A percentile compares a stretch with the other conserved stretches of the same genome.
phyloP scores from a whole-genome alignment of 192 early-diverging fungal genomes.

The Gamsiella multidivaricata region DNA sequence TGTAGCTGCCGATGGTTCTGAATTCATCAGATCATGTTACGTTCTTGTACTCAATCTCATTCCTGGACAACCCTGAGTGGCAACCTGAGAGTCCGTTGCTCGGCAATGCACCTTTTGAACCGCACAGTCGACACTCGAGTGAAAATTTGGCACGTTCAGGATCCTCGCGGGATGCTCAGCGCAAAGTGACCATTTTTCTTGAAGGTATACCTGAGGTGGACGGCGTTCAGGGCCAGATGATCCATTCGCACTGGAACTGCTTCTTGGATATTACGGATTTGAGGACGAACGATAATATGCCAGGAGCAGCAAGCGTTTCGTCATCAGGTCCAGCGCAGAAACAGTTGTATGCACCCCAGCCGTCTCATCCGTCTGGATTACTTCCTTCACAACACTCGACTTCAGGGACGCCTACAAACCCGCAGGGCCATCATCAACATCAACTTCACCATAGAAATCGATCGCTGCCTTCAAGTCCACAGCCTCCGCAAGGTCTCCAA shows the following conservation, averaged over 20 bases:
- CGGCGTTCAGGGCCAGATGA: slow-evolving; percentile 54
- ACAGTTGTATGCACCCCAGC: slow-evolving; percentile 39
- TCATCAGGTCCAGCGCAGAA: slow-evolving; percentile 14
- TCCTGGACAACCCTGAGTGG: slow-evolving; percentile 62
- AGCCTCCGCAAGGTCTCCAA: slow-evolving; percentile 34
- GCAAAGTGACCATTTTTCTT: slow-evolving; percentile 64
- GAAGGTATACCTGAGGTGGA: slow-evolving; percentile 62
- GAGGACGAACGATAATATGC: slow-evolving; percentile 34
- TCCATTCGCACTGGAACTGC: slow-evolving; percentile 71
- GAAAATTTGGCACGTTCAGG: slow-evolving; percentile 14
- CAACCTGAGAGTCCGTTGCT: slow-evolving; percentile 10
- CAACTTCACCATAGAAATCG: slow-evolving; percentile 41
- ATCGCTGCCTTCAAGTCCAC: slow-evolving; percentile 44
- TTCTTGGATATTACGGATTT: slow-evolving; percentile 64
- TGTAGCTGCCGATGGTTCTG: slow-evolving; percentile 57
- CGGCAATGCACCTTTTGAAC: slow-evolving; percentile 8
- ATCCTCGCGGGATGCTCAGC: slow-evolving; percentile 44
- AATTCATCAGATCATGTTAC: slow-evolving; percentile 66
- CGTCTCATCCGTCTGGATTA: slow-evolving; percentile 33
- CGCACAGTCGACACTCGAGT: slow-evolving; percentile 34
- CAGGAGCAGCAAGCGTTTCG: not conserved
- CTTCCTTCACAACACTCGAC: slow-evolving; percentile 12
- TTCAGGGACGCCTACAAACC: slow-evolving; percentile 29
- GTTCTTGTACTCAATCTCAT: slow-evolving; percentile 65
- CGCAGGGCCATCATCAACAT: slow-evolving; percentile 19